Evolutionary conservation across 2,329 filamentous ascomycete species (phyloP).

Genomic region (Talaromyces sp.): DNA sequence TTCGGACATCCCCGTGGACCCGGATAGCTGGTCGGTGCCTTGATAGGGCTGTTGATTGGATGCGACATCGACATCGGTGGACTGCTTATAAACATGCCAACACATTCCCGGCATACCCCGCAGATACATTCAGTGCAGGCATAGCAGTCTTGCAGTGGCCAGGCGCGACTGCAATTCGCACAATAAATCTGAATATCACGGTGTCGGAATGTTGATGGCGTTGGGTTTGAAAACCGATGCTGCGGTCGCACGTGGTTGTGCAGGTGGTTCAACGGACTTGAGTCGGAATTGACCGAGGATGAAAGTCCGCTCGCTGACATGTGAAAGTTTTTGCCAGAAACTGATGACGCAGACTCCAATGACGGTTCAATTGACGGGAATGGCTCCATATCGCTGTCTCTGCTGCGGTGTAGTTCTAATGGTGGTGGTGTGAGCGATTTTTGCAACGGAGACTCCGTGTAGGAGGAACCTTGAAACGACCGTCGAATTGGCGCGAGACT

Average conservation of each 20-base stretch:
- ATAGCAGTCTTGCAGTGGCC: slow-evolving; percentile 76
- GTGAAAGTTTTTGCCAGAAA: slow-evolving; percentile 66
- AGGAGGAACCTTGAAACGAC: slow-evolving; percentile 52
- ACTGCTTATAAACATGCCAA: slow-evolving; percentile 51
- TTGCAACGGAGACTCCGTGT: slow-evolving; percentile 86
- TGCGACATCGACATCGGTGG: slow-evolving; percentile 41
- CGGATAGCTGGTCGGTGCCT: slow-evolving; percentile 40
- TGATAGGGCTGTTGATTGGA: slow-evolving; percentile 34
- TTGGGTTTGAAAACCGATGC: slow-evolving; percentile 49
- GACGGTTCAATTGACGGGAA: slow-evolving; percentile 88
- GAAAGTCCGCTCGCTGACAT: slow-evolving; percentile 64
- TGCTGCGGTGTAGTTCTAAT: slow-evolving; percentile 54
- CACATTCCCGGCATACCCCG: slow-evolving; percentile 84
- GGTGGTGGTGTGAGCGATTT: slow-evolving; percentile 83
- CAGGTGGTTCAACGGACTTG: slow-evolving; percentile 53
- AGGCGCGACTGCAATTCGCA: slow-evolving; percentile 77
- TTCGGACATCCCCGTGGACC: slow-evolving; percentile 46
- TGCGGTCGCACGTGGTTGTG: slow-evolving; percentile 35
- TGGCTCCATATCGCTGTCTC: slow-evolving; percentile 65
- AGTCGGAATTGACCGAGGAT: slow-evolving; percentile 69
- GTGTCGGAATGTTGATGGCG: slow-evolving; percentile 52
- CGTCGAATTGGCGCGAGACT: slow-evolving; percentile 42
- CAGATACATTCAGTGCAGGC: slow-evolving; percentile 97
- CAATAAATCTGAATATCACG: slow-evolving; percentile 81
- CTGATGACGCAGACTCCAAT: slow-evolving; percentile 54